Evolutionary conservation across 225 moss, liverwort and hornwort species (phyloP), one percentile per base, ranked within the genome.

Genomic region (Antitrichia curtipendula): DNA sequence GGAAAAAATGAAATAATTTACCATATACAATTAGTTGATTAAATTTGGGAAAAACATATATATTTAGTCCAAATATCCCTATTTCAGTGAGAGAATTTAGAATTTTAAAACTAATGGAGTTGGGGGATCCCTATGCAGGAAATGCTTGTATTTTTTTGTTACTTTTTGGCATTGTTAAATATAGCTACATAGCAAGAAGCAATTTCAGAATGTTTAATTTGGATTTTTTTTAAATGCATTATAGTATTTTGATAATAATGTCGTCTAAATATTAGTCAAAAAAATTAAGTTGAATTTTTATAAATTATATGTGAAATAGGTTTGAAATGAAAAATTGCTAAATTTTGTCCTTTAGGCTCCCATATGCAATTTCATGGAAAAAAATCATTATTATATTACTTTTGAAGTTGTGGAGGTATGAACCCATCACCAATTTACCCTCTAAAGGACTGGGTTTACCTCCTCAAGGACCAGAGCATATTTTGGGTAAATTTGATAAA

Each of bases 401-500:
- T 8, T 64, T 34, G 34, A 18, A 34, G 34, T 17, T 65, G 36
- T 63, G 7, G 32, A 32, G 2, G 32, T 17, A 28, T 63, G 32
- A 32, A 63, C 9, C 63, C 32, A 63, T 16, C 6, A 31, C 32
- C 2, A 16, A 5, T 16, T 62, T 16, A 62, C 2, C 8, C 1
- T 0, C 4, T 20, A n/a, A 10, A 12, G 4, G 7, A 23, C 0
- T 1, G 4, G 2, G 23, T n/a, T n/a, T n/a, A n/a, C n/a, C n/a
- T n/a, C n/a, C n/a, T n/a, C n/a, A n/a, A n/a, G n/a, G 7, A 23
- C 0, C 3, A 7, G 2, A 13, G 13, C 23, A 40, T 4, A 24
- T 24, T 69, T 69, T 7, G 24, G 13, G 1, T 2, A 69, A 3
- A 68, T 24, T 40, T 23, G 13, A 23, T 23, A 40, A 69, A 68